Evolutionary conservation across 768 basidiomycete genomes (phyloP), one percentile per base, ranked within the genome.

Genomic region (Nidularia sp.): DNA sequence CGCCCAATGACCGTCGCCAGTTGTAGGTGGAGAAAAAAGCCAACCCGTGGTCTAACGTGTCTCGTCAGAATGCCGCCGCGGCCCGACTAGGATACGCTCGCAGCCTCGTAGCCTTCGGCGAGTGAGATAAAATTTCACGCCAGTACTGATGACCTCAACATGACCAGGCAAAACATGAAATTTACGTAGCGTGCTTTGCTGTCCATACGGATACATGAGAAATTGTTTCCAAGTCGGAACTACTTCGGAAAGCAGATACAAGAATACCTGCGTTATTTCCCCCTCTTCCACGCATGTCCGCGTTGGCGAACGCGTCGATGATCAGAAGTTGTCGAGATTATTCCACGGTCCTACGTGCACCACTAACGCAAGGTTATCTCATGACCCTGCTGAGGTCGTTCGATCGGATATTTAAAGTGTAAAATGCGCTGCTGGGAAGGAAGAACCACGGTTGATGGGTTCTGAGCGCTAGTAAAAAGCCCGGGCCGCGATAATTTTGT

Each of bases 191-290:
- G n/a, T 13, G 44, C 9, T 10, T 45, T 45, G 25, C 9, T 22
- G 44, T n/a, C 43, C 6, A 34, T 42, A 12, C 53, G 49, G 18
- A 43, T 34, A 42, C 55, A 48, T 12, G 56, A 51, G 22, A 41
- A 44, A 9, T 39, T 50, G 18, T 48, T 43, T 35, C 13, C n/a
- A 18, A 52, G 45, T 44, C 41, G 49, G 25, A 42, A 34, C n/a
- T 45, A 41, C 44, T 9, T 45, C 44, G 25, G n/a, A 45, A n/a
- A 22, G 25, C 12, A 45, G 13, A n/a, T 41, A 9, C 44, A 45
- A 45, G 25, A 25, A n/a, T 22, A 9, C 44, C 25, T n/a, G 10
- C 44, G 3, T 45, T 29, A n/a, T 29, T n/a, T 45, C 44, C 25
- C n/a, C 44, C n/a, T 29, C 44, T n/a, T n/a, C 9, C n/a, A 29